Percentiles rank a stretch among this genome's conserved stretches.
Conservation (phyloP, 352 stramenopile species). For the Elongisporangium anandrum region DNA sequence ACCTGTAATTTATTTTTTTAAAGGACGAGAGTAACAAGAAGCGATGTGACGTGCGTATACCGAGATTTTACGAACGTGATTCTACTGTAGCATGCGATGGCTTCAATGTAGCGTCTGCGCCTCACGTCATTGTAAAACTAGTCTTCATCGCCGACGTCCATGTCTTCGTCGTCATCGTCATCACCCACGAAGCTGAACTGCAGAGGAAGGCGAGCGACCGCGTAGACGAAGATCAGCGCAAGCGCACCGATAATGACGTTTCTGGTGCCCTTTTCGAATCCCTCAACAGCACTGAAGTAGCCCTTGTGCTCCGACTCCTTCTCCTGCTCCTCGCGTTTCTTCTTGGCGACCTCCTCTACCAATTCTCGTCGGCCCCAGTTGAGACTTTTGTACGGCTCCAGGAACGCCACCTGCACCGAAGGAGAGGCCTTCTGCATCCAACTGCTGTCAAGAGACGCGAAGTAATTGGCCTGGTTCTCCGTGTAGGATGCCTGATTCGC, state of each 20-base stretch:
- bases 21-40: not conserved
- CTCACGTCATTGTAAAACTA: constrained; percentile 31
- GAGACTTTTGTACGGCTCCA: constrained; percentile 76
- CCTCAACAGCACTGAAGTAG: not conserved
- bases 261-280: constrained; percentile 70
- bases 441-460: constrained; percentile 33
- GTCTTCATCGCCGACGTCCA: constrained; percentile 23
- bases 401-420: constrained; percentile 57
- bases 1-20: not conserved
- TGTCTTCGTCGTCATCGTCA: constrained; percentile 33
- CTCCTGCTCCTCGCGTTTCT: constrained; percentile 21
- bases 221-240: constrained; percentile 66
- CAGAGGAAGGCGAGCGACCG: constrained; percentile 56
- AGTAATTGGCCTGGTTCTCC: constrained; percentile 76
- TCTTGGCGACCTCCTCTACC: constrained; percentile 49
- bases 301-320: constrained; percentile 23
- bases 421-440: constrained; percentile 74
- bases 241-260: constrained; percentile 81
- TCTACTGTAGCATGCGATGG: not conserved
- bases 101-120: constrained; percentile 18
- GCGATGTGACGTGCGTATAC: not conserved
- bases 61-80: not conserved
- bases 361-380: constrained; percentile 80
- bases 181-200: constrained; percentile 44
- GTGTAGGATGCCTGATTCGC: constrained; percentile 44